Conservation (phyloP, 768 basidiomycete species). For the Podaxis sp. region DNA sequence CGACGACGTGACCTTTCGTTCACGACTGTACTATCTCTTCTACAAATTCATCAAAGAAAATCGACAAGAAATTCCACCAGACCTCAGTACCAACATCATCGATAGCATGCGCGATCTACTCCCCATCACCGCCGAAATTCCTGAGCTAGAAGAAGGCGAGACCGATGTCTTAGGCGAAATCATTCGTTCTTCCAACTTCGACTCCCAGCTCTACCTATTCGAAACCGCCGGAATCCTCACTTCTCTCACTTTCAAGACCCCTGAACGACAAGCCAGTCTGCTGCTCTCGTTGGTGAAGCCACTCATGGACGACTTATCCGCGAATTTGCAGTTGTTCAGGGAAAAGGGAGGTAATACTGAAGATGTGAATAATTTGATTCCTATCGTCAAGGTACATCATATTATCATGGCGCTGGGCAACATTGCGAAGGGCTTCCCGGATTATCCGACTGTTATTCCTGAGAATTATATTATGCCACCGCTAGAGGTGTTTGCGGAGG, state of each 20-base stretch:
- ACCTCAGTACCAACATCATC: conserved; percentile 71
- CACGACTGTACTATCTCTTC: conserved; percentile 90
- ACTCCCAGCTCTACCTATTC: conserved; percentile 92
- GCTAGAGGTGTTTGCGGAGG: conserved; percentile 77
- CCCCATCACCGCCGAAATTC: conserved; percentile 70
- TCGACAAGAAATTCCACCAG: conserved; percentile 70
- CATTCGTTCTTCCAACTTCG: conserved; percentile 73
- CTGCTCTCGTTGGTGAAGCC: conserved; percentile 81
- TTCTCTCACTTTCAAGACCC: conserved; percentile 66
- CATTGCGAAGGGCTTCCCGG: conserved; percentile 95
- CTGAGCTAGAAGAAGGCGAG: conserved; percentile 74
- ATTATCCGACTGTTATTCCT: conserved; percentile 71
- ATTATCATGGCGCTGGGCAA: conserved; percentile 93
- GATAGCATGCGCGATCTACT: conserved; percentile 77
- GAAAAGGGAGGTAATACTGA: conserved; percentile 46
- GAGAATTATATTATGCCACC: conserved; percentile 70
- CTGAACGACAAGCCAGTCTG: conserved; percentile 66
- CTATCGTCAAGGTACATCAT: conserved; percentile 90
- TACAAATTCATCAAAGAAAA: conserved; percentile 87
- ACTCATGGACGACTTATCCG: conserved; percentile 69
- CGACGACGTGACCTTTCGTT: conserved; percentile 61
- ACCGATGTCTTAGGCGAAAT: conserved; percentile 78
- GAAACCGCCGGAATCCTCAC: conserved; percentile 87
- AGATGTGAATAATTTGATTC: conserved; percentile 64
- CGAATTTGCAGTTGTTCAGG: conserved; percentile 52